Conservation (phyloP, 805 yeast species). For the Teunomyces aglyptinius region DNA sequence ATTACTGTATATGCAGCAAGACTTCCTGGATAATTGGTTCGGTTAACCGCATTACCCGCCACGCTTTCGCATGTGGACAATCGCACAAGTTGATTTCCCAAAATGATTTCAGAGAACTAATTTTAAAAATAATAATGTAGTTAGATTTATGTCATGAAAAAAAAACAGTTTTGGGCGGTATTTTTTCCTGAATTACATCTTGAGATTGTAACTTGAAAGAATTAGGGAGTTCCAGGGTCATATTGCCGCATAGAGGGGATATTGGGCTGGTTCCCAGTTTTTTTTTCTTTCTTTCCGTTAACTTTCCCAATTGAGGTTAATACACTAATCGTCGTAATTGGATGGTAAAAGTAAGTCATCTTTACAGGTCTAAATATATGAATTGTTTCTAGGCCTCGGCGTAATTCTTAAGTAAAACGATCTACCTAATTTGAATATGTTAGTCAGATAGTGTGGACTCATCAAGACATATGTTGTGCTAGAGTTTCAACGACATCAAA, state of each 20-base stretch:
- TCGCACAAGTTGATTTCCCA: background rate
- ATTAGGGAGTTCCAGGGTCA: background rate
- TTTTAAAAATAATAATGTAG: constrained; percentile 1
- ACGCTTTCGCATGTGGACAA: background rate
- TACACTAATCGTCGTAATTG: background rate
- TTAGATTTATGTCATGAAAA: constrained; percentile 2
- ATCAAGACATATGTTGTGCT: background rate
- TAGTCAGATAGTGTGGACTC: background rate
- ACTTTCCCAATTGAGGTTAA: background rate
- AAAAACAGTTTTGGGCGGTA: constrained; percentile 1
- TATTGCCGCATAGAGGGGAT: background rate
- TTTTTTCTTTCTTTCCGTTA: background rate
- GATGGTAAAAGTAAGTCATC: background rate
- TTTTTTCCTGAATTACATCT: background rate
- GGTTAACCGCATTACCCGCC: background rate
- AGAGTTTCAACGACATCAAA: background rate
- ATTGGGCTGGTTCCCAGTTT: background rate
- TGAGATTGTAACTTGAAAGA: background rate
- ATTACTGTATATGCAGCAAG: background rate
- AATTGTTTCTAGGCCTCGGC: background rate
- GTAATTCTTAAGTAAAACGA: background rate
- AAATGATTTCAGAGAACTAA: background rate
- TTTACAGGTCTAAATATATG: background rate
- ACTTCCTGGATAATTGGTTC: background rate
- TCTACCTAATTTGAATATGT: background rate